Evolutionary conservation across 1,139 yeast species (phyloP).

Genomic region (Pichia norvegensis): DNA sequence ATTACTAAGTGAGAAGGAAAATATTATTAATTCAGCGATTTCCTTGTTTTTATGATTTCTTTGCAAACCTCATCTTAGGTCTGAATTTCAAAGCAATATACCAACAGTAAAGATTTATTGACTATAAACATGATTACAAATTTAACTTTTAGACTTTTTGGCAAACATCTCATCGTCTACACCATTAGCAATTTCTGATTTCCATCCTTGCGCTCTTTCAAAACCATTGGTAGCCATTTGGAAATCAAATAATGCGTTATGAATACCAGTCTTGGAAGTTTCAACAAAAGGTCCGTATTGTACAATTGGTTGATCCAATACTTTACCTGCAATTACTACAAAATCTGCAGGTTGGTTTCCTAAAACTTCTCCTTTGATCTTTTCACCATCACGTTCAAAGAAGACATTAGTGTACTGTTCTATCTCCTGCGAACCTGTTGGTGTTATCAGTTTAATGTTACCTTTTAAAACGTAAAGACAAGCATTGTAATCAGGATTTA

Average conservation of each 20-base stretch:
- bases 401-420: conserved; percentile 49
- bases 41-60: too few species aligned
- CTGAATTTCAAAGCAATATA: too few species aligned
- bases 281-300: conserved; percentile 95
- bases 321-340: conserved; percentile 69
- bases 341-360: conserved; percentile 40
- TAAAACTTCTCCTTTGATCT: conserved; percentile 44
- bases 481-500: conserved; percentile 59
- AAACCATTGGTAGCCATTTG: conserved; percentile 66
- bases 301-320: conserved; percentile 66
- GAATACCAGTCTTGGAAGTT: conserved; percentile 51
- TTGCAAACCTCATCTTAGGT: too few species aligned
- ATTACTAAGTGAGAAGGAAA: neutral
- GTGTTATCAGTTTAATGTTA: conserved; percentile 38
- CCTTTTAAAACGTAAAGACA: conserved; percentile 70
- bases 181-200: conserved; percentile 56
- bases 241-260: conserved; percentile 63
- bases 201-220: conserved; percentile 63
- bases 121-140: neutral
- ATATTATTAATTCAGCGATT: neutral
- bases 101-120: too few species aligned
- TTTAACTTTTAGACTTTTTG: neutral
- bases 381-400: conserved; percentile 60
- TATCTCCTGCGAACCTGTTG: conserved; percentile 24
- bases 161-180: conserved; percentile 29